Conservation (phyloP, 176 grass and related monocot genomes). For the Rhynchospora breviuscula region DNA sequence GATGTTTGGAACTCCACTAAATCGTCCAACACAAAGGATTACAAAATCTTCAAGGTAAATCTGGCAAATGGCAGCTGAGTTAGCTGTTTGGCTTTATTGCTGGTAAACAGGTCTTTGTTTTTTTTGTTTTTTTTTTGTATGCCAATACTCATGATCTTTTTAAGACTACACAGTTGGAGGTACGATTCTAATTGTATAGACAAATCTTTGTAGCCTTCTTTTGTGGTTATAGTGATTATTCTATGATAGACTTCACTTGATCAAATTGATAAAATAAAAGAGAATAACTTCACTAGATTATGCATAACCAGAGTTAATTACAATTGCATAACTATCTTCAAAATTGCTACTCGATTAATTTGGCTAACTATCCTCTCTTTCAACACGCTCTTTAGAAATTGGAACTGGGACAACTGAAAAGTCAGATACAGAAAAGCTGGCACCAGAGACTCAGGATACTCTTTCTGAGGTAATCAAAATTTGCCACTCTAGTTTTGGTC, state of each 20-base stretch:
- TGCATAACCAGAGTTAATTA: background rate
- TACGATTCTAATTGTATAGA: background rate
- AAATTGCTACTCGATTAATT: background rate
- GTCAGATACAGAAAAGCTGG: background rate
- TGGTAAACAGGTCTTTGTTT: background rate
- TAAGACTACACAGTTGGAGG: background rate
- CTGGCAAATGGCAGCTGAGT: background rate
- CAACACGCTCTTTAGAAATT: background rate
- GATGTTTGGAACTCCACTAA: slow-evolving; percentile 26
- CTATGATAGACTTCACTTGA: background rate
- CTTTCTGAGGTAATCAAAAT: background rate
- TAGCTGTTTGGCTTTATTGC: background rate
- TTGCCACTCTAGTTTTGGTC: background rate
- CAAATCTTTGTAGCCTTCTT: background rate
- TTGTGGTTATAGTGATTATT: background rate
- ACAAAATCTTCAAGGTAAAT: slow-evolving; percentile 24
- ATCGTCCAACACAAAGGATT: slow-evolving; percentile 33
- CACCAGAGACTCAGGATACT: background rate
- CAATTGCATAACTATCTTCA: background rate
- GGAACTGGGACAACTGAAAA: background rate
- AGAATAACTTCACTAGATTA: background rate
- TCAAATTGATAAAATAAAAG: background rate
- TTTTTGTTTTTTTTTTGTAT: too few species aligned
- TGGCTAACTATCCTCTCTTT: background rate
- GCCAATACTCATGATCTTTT: background rate